phyloP scores from a whole-genome alignment of 148 eudicot genomes.

The Chenopodium formosanum region DNA sequence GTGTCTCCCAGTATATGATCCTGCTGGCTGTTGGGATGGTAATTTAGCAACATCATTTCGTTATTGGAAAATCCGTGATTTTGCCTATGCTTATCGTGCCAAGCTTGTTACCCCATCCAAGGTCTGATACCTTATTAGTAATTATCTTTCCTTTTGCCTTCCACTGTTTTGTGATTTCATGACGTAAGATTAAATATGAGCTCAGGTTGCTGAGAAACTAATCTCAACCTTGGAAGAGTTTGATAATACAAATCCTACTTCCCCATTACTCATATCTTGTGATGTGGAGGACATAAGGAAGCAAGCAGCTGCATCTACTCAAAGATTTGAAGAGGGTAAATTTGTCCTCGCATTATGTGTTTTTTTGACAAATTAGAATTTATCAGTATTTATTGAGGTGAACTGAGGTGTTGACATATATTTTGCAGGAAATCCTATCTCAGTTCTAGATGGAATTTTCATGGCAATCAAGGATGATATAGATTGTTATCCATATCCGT shows the following conservation, averaged over 20 bases:
- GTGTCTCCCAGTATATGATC: constrained; percentile 70
- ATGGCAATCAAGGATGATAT: constrained; percentile 97
- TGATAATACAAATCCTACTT: constrained; percentile 56
- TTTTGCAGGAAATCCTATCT: constrained; percentile 74
- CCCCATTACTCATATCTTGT: constrained; percentile 75
- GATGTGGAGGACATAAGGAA: constrained; percentile 75
- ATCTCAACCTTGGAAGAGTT: constrained; percentile 84
- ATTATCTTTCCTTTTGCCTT: constrained; percentile 10
- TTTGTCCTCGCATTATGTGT: constrained; percentile 3
- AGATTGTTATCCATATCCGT: constrained; percentile 85
- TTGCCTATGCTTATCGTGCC: constrained; percentile 79
- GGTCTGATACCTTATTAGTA: constrained; percentile 34
- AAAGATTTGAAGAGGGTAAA: constrained; percentile 84
- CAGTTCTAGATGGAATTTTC: constrained; percentile 87
- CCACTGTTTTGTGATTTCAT: constrained; percentile 2
- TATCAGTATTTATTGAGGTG: neutral
- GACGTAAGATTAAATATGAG: neutral
- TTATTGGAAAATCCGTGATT: constrained; percentile 97
- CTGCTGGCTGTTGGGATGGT: constrained; percentile 49
- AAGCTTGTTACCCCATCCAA: constrained; percentile 73
- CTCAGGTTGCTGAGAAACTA: constrained; percentile 82
- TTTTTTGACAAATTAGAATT: neutral
- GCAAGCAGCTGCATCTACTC: constrained; percentile 93
- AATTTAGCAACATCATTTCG: constrained; percentile 54
- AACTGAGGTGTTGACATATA: constrained; percentile 17